Evolutionary conservation across 441 rosid species (phyloP).

Genomic region (Euphorbia celastroides): DNA sequence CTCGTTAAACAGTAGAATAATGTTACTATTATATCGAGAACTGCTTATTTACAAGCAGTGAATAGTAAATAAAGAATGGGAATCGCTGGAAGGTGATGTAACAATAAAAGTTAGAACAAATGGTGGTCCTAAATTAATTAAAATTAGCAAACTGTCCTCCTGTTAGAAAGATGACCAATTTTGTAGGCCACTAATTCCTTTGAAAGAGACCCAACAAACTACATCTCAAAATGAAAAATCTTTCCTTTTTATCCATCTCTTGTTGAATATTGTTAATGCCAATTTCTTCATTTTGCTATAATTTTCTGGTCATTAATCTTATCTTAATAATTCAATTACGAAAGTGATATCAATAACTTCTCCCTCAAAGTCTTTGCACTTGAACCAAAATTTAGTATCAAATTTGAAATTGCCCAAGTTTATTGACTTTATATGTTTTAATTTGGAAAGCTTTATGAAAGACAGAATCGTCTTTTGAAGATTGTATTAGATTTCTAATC

Average conservation of each 20-base stretch:
- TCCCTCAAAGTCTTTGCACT: neutral
- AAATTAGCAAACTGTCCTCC: neutral
- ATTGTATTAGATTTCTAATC: neutral
- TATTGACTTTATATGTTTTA: neutral
- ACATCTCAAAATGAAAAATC: neutral
- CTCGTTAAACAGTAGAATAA: no score
- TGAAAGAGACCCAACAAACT: conserved; percentile 4
- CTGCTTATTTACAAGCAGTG: no score
- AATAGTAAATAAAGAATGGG: no score
- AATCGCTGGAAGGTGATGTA: conserved; percentile 12
- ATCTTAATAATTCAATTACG: neutral
- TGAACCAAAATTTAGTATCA: neutral
- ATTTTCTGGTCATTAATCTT: neutral
- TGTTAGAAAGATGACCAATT: neutral
- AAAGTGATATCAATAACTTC: neutral
- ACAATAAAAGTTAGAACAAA: neutral
- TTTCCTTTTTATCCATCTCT: neutral
- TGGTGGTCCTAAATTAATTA: conserved; percentile 2
- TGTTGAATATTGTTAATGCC: neutral
- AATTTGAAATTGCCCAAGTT: neutral
- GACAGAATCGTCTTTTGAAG: neutral
- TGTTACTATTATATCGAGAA: no score
- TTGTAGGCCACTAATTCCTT: conserved; percentile 10
- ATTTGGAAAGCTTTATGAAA: neutral
- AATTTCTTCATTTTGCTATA: neutral